Base-by-base conservation (phyloP, 2,329 filamentous ascomycete species). In the Ophiostoma sp. region DNA sequence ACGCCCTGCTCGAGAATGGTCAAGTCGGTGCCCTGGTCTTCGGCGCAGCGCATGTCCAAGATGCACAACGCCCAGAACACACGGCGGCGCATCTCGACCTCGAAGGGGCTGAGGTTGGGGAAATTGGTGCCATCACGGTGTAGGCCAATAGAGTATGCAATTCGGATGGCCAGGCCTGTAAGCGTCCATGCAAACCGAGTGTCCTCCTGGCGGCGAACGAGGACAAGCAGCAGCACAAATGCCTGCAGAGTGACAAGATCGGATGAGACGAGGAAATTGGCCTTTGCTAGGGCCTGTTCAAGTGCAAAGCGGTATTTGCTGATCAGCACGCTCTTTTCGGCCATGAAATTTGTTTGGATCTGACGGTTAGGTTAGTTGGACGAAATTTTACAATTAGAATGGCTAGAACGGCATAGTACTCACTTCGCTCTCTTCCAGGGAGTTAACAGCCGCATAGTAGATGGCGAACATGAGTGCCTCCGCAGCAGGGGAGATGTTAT, bases 391-490 rank as follows among this genome's bases (percentile, higher is more conserved):
- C 3, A 36, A 36, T 38, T 6, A 27, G 8, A 9, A 62, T 11
- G 49, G 27, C 27, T 27, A 36, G 3, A 11, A 6, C n/a, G 12
- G 11, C 18, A 38, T 7, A 27, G 11, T 3, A 86, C 67, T 2
- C 27, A 69, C 87, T 77, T 87, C 84, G 1, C 84, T 81, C n/a
- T 85, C 81, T 45, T 85, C 84, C 67, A 90, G 80, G 0, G 85
- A 87, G 4, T 81, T 83, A 38, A 87, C 80, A 3, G 85, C 83
- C 1, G 81, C 81, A 65, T 83, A 86, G 73, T 87, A 88, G 42
- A 88, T 82, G 68, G 85, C 78, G 73, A 90, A 90, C 73, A 89
- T 81, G 11, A 91, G 76, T 0, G 87, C 86, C 73, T 89, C 86
- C 5, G 87, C 78, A 0, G 79, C 79, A 0, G 84, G 81, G 0